Evolutionary conservation across 169 alveolate species (phyloP), one percentile per base, ranked within the genome.

Genomic region (Besnoitia besnoiti): DNA sequence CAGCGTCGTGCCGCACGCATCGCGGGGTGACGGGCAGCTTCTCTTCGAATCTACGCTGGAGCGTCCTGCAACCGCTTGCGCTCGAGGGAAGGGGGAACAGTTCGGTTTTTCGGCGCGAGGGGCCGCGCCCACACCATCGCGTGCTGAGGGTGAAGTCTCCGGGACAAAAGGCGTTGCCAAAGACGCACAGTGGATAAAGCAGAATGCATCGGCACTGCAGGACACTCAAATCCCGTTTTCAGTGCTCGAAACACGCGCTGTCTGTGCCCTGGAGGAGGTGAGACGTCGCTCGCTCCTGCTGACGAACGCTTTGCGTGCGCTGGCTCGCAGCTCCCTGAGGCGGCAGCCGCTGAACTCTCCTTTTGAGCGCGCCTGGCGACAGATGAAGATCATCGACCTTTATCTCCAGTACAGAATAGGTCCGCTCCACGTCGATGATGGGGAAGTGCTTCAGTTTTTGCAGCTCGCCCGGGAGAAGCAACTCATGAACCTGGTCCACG

Each of bases 261-360:
- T 55, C 12, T 55, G 67, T 19, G 24, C 67, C 12, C 67, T n/a
- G 4, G 67, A 55, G 46, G 82, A 73, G 16, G 8, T 73, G 46
- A 8, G 47, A n/a, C 46, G 82, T 73, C 87, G 87, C 16, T 77
- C 87, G 59, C 5, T 35, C 24, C 87, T 77, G 61, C 30, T 77
- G 47, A 77, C 87, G 40, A 77, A 24, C 59, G 40, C 47, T 21
- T 44, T 77, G 30, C 87, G 87, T 0, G 7, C 59, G 27, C 87
- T 77, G 14, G 12, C 59, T 30, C 80, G 44, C 80, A 30, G 80
- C n/a, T 35, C 42, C 24, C 80, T 30, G 47, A 30, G 80, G 80
- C 46, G 44, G 2, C 39, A 35, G 40, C 46, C 39, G n/a, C 46
- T 55, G 12, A 55, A 55, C 67, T 55, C 67, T 5, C 67, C 67